Evolutionary conservation across 2,329 filamentous ascomycete species (phyloP), one percentile per base, ranked within the genome.

Genomic region (Drechslerella coelobrocha): DNA sequence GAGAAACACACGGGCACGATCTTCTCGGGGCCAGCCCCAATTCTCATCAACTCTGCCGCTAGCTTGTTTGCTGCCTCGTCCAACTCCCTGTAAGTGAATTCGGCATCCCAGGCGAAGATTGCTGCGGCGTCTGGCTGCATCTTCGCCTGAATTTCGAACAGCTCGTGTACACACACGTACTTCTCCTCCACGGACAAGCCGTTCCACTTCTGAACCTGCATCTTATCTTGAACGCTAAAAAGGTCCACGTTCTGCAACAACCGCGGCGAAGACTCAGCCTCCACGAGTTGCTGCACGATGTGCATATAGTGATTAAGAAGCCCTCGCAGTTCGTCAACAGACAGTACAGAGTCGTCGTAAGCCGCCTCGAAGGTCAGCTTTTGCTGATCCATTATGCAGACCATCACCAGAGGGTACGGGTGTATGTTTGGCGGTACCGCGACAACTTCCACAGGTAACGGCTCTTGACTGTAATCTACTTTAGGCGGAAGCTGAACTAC

Each of bases 1-100:
- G 83, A 81, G 66, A 83, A 83, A 73, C 81, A 83, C 19, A 83
- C 77, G 1, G 82, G 81, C n/a, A 84, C 79, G 8, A 78, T 79
- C 39, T 77, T 78, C 48, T 52, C 48, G 4, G 48, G 48, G n/a
- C 81, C 82, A 9, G 77, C 60, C 1, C 63, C 73, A 37, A 81
- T 77, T 14, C 81, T 81, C n/a, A 75, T 57, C 26, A 52, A 52
- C 31, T 52, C 48, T 34, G 26, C 48, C 10, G 48, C 48, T n/a
- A 52, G 48, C 48, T 19, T 52, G 26, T 19, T 52, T 9, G 48
- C 4, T 29, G 23, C n/a, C 48, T 52, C 48, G 14, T 52, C 27
- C 23, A 52, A 29, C 23, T 27, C 21, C 27, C 48, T 23, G 14
- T 52, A 52, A 9, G 48, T 52, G 26, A 52, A 52, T 12, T 52